Conservation (phyloP, 202 grass and related monocot species). For the Musa balbisiana region DNA sequence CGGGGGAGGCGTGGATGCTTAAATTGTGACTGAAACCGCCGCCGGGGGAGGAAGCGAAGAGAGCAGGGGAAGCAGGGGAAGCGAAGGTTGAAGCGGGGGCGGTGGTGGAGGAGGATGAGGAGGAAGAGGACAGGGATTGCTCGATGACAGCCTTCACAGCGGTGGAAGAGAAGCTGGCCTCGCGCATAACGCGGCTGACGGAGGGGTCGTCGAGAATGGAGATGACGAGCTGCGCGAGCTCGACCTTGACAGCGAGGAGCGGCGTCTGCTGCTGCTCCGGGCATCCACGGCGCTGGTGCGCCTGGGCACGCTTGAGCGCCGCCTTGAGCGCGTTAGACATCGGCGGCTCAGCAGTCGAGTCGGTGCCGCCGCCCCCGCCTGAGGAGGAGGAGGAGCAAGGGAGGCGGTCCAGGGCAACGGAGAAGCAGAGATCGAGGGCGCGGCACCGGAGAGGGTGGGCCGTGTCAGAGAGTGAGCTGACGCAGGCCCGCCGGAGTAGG, state of each 20-base stretch:
- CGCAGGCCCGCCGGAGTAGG: slow-evolving; percentile 57
- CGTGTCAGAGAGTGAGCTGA: slow-evolving; percentile 28
- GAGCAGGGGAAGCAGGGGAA: too few species aligned
- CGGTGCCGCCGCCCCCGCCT: slow-evolving; percentile 22
- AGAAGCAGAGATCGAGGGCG: slow-evolving; percentile 86
- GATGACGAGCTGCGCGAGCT: slow-evolving; percentile 59
- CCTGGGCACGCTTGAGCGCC: slow-evolving; percentile 79
- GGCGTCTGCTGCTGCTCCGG: slow-evolving; percentile 18
- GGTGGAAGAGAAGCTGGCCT: slow-evolving; percentile 75
- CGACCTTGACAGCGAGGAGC: slow-evolving; percentile 40
- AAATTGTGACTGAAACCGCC: too few species aligned
- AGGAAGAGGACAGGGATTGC: slow-evolving; percentile 37
- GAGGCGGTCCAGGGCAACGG: slow-evolving; percentile 76
- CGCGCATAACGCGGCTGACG: slow-evolving; percentile 84
- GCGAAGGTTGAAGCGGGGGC: not conserved
- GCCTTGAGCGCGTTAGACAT: slow-evolving; percentile 74
- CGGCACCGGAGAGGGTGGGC: slow-evolving; percentile 65
- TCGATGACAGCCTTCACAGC: slow-evolving; percentile 54
- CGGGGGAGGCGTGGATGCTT: too few species aligned
- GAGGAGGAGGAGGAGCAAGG: slow-evolving; percentile 33
- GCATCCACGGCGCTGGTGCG: slow-evolving; percentile 61
- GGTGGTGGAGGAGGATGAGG: slow-evolving; percentile 21
- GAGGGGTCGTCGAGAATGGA: slow-evolving; percentile 92
- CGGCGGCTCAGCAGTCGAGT: slow-evolving; percentile 13
- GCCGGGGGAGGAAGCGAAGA: too few species aligned